Conservation (phyloP, 2,329 filamentous ascomycete genomes). For the Penicillium sp. region DNA sequence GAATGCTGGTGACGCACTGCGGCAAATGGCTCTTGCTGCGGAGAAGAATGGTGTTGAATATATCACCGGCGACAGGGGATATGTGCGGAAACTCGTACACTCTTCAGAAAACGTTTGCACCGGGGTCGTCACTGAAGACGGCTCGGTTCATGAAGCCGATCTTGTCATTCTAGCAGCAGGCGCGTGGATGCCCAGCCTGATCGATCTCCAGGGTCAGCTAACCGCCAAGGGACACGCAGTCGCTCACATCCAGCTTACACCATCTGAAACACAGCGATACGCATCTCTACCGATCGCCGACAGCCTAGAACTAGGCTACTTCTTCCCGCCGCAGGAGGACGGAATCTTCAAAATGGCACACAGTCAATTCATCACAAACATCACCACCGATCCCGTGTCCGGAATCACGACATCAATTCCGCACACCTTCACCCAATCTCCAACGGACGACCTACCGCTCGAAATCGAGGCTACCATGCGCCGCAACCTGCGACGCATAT, state of each 20-base stretch:
- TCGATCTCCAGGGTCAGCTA: constrained; percentile 46
- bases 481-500: constrained; percentile 9
- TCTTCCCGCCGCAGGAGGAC: constrained; percentile 22
- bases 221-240: constrained; percentile 59
- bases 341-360: constrained; percentile 61
- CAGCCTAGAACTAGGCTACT: constrained; percentile 20
- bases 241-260: constrained; percentile 53
- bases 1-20: constrained; percentile 47
- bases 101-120: constrained; percentile 1
- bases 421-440: constrained; percentile 5
- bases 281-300: constrained; percentile 51
- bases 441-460: constrained; percentile 4
- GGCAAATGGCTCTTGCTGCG: constrained; percentile 42
- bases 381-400: constrained; percentile 17
- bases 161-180: constrained; percentile 55
- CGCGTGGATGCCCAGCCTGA: constrained; percentile 52
- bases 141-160: constrained; percentile 47
- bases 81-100: constrained; percentile 5
- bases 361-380: constrained; percentile 57
- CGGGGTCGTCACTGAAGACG: constrained; percentile 49
- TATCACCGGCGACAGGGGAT: constrained; percentile 3
- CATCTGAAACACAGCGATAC: constrained; percentile 48
- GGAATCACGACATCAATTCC: constrained; percentile 9
- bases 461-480: constrained; percentile 13
- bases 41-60: constrained; percentile 40